Evolutionary conservation across 306 rosid species (phyloP).

Genomic region (Lathyrus aphaca): DNA sequence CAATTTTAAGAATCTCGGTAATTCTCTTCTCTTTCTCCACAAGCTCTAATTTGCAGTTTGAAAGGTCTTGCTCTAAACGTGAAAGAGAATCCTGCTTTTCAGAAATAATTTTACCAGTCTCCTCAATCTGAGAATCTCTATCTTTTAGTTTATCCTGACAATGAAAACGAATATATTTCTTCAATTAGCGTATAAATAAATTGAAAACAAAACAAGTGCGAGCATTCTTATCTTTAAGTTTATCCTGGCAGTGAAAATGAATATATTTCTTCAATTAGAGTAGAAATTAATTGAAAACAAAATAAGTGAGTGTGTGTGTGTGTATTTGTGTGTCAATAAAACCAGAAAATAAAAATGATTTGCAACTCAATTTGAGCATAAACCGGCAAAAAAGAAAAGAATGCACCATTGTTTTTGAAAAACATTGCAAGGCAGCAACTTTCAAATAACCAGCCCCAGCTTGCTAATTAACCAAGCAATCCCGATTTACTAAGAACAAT

Average conservation of each 20-base stretch:
- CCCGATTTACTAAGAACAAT: neutral
- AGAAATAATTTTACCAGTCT: conserved; percentile 52
- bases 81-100: conserved; percentile 62
- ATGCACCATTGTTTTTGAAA: neutral
- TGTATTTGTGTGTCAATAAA: neutral
- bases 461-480: neutral
- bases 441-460: conserved; percentile 1
- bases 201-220: conserved; percentile 6
- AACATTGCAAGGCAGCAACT: neutral
- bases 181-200: neutral
- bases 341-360: neutral
- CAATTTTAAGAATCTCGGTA: conserved; percentile 56
- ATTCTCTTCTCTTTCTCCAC: conserved; percentile 69
- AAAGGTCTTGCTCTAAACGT: conserved; percentile 67
- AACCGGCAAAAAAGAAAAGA: neutral
- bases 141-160: conserved; percentile 70
- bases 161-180: conserved; percentile 25
- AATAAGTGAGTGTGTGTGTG: neutral
- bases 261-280: conserved; percentile 9
- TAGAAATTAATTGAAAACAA: neutral
- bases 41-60: conserved; percentile 65
- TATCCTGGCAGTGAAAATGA: conserved; percentile 53
- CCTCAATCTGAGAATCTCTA: conserved; percentile 65
- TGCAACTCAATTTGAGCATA: neutral
- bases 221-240: conserved; percentile 68